Conservation (phyloP, 306 rosid species). For the Crotalaria pallida region DNA sequence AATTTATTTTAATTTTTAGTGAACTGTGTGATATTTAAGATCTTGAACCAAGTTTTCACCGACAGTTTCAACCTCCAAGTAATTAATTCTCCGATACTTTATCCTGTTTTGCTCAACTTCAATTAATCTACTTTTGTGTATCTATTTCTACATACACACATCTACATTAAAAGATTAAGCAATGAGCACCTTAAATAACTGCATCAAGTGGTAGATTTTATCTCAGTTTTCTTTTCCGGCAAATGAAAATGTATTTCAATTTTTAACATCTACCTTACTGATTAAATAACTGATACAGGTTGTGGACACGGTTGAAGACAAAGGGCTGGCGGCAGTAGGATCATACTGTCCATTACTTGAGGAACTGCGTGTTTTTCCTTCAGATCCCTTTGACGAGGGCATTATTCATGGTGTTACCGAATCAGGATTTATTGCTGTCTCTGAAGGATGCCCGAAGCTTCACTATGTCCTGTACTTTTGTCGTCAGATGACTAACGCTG, state of each 20-base stretch:
- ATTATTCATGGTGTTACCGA: constrained; percentile 62
- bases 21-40: background rate
- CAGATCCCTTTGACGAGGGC: constrained; percentile 56
- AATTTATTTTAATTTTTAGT: background rate
- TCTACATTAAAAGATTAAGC: background rate
- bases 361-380: constrained; percentile 84
- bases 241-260: constrained; percentile 1
- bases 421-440: constrained; percentile 71
- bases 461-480: constrained; percentile 80
- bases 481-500: constrained; percentile 84
- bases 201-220: background rate
- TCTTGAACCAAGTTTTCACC: background rate
- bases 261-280: constrained; percentile 9
- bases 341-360: constrained; percentile 68
- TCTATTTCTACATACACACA: background rate
- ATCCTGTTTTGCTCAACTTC: background rate
- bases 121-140: background rate
- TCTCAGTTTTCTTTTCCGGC: background rate
- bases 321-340: constrained; percentile 81
- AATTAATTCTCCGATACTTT: background rate
- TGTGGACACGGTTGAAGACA: constrained; percentile 75
- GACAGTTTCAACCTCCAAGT: background rate
- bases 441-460: constrained; percentile 70
- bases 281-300: constrained; percentile 45
- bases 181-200: background rate